Percentiles rank a stretch among this genome's conserved stretches.
These are phyloP conservation scores for Metroxylon sagu DNA, from an alignment of 176 grass and related monocot genomes.

Conservation along the genomic window DNA sequence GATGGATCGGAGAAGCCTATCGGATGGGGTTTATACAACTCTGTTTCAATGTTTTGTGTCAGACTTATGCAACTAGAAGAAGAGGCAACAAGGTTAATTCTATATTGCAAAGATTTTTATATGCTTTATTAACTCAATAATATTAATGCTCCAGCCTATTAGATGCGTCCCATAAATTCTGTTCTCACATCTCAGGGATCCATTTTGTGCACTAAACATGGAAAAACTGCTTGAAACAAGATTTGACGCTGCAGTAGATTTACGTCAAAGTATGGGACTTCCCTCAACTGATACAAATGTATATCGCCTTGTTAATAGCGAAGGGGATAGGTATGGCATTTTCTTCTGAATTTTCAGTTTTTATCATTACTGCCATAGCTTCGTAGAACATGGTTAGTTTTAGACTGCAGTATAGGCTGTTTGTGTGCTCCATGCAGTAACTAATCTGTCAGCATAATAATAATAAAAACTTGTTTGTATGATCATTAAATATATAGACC, in stretches of 20 bases:
- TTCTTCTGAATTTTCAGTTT: conserved; percentile 7
- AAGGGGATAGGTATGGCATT: conserved; percentile 68
- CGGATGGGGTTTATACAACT: conserved; percentile 87
- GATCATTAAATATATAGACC: too few relatives aligned
- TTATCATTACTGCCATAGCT: neutral
- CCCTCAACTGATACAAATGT: conserved; percentile 70
- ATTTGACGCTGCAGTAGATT: conserved; percentile 51
- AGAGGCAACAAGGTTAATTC: conserved; percentile 62
- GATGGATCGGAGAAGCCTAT: conserved; percentile 79
- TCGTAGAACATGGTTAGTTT: too few relatives aligned
- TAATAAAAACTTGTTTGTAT: too few relatives aligned
- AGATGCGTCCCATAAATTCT: neutral
- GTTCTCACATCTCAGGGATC: conserved; percentile 44
- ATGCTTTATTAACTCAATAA: neutral
- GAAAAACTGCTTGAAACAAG: conserved; percentile 80
- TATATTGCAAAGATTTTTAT: neutral
- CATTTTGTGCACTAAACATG: conserved; percentile 66
- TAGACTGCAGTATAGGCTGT: too few relatives aligned
- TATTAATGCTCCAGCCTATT: neutral
- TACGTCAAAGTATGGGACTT: conserved; percentile 52
- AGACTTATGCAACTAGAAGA: conserved; percentile 93
- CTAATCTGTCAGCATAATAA: too few relatives aligned
- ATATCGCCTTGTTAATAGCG: conserved; percentile 89
- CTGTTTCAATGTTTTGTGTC: conserved; percentile 95
- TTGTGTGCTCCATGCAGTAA: too few relatives aligned